These are phyloP conservation scores for Hordeum vulgare DNA, from an alignment of 176 grass and related monocot genomes.

Conservation along the genomic window MorexV3_pseudomolecules_assembly NC_058520.1:508544338-508544837, in stretches of 20 bases:
- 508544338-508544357: background rate
- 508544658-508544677: constrained; percentile 78
- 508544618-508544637: constrained; percentile 46
- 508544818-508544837: too few species aligned
- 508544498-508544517: constrained; percentile 27
- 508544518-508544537: constrained; percentile 69
- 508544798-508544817: background rate
- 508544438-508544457: constrained; percentile 11
- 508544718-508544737: background rate
- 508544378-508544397: background rate
- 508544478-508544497: background rate
- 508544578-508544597: constrained; percentile 45
- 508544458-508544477: background rate
- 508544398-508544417: constrained; percentile 7
- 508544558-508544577: constrained; percentile 69
- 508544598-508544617: constrained; percentile 41
- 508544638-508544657: constrained; percentile 90
- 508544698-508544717: background rate
- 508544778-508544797: background rate
- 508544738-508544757: background rate
- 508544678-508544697: constrained; percentile 59
- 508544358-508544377: background rate
- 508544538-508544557: constrained; percentile 41
- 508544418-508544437: constrained; percentile 45
- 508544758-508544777: background rate